These are phyloP conservation scores for Beauveria australis DNA, from an alignment of 2,329 filamentous ascomycete genomes.

Conservation along the genomic window DNA sequence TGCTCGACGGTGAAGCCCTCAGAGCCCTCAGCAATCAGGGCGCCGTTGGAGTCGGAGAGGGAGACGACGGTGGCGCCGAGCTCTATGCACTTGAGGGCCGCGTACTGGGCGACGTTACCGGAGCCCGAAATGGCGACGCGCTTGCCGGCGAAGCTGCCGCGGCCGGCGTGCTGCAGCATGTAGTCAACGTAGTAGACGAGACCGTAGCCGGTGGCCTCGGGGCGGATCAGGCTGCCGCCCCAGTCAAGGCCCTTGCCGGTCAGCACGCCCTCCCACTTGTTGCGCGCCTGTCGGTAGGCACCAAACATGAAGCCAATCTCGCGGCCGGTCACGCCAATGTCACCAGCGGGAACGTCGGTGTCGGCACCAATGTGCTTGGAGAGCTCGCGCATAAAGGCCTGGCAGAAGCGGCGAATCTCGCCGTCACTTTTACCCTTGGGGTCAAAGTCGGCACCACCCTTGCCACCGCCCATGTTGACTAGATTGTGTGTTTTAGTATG, in stretches of 20 bases:
- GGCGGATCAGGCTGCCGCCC: slow-evolving; percentile 90
- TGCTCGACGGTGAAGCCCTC: slow-evolving; percentile 71
- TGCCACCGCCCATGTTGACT: slow-evolving; percentile 81
- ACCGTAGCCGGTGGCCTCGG: slow-evolving; percentile 94
- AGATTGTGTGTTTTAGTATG: slow-evolving; percentile 12
- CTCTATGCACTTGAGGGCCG: slow-evolving; percentile 92
- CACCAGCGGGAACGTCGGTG: slow-evolving; percentile 92
- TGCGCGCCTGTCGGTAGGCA: slow-evolving; percentile 78
- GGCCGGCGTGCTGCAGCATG: slow-evolving; percentile 89
- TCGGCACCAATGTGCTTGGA: slow-evolving; percentile 93
- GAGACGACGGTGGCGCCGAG: slow-evolving; percentile 89
- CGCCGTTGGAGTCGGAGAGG: slow-evolving; percentile 84
- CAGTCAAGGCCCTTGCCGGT: slow-evolving; percentile 91
- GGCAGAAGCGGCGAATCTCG: slow-evolving; percentile 97
- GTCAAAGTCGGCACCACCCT: slow-evolving; percentile 97
- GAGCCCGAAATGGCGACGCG: slow-evolving; percentile 92
- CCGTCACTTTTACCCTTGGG: slow-evolving; percentile 97
- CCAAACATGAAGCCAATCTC: slow-evolving; percentile 96
- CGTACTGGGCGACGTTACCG: slow-evolving; percentile 96
- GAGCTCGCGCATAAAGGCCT: slow-evolving; percentile 91
- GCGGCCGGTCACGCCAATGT: slow-evolving; percentile 86
- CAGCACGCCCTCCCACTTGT: slow-evolving; percentile 91
- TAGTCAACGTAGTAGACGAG: slow-evolving; percentile 93
- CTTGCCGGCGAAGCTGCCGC: slow-evolving; percentile 83
- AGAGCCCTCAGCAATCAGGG: slow-evolving; percentile 65